Conservation (phyloP, 805 yeast genomes). For the Dipodascus albidus region DNA sequence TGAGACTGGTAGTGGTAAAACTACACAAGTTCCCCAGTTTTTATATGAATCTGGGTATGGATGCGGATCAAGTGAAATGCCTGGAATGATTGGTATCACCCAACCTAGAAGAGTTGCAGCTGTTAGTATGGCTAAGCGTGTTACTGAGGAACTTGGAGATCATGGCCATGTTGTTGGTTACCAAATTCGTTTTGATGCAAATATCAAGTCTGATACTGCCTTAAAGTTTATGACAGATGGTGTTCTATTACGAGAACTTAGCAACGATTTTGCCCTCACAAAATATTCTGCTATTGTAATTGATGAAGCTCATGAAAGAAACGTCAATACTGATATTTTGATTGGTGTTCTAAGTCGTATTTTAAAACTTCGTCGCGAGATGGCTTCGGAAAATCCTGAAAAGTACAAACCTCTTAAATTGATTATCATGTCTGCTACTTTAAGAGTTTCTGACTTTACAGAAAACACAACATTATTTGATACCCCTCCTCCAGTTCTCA, state of each 20-base stretch:
- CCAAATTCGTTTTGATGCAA: constrained; percentile 77
- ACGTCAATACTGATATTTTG: constrained; percentile 87
- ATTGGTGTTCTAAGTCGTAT: constrained; percentile 92
- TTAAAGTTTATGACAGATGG: constrained; percentile 96
- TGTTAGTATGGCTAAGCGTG: constrained; percentile 73
- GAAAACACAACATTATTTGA: constrained; percentile 62
- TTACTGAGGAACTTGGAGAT: constrained; percentile 65
- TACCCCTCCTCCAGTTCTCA: constrained; percentile 73
- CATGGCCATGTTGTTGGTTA: constrained; percentile 73
- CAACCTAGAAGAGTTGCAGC: constrained; percentile 91
- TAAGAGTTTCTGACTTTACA: constrained; percentile 86
- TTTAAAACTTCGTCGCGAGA: constrained; percentile 48
- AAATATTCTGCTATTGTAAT: constrained; percentile 81
- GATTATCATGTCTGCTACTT: constrained; percentile 93
- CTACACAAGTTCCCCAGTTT: constrained; percentile 97
- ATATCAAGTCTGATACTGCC: constrained; percentile 43
- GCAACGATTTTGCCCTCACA: constrained; percentile 68
- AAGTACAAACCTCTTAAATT: constrained; percentile 62
- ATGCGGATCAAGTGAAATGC: constrained; percentile 41
- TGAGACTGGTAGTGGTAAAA: constrained; percentile 97
- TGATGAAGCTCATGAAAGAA: constrained; percentile 98
- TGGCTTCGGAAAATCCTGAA: constrained; percentile 16
- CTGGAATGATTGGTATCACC: constrained; percentile 94
- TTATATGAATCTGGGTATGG: constrained; percentile 91
- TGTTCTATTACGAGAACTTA: constrained; percentile 84